Base-by-base conservation (phyloP, 2,329 filamentous ascomycete species). In the Cercospora sesami region DNA sequence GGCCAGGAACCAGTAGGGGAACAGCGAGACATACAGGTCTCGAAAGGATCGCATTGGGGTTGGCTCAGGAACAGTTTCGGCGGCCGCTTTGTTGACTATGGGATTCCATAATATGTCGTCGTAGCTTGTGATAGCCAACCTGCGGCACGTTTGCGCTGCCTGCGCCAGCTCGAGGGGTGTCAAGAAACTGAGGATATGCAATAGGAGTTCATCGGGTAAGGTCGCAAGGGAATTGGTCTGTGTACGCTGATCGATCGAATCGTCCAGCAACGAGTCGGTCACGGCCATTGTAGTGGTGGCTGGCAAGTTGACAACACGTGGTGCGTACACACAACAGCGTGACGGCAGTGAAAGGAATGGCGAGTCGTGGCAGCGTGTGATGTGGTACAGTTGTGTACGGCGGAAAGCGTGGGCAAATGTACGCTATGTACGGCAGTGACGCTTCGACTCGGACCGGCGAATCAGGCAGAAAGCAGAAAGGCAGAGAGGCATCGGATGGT, bases 1-100 rank as follows among this genome's bases (percentile, higher is more conserved):
- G 0, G 91, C 85, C 1, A 97, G 83, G 75, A 96, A 97, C 94
- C 94, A 97, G 74, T 90, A 88, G 0, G 90, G 90, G 71, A 95
- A 86, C 77, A 95, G 91, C 21, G 89, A 85, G 51, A 85, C 81
- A 77, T 91, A 97, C 2, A 97, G 86, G 28, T 90, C 85, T 66
- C 87, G 87, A 79, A 89, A 97, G 26, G 84, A 89, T 2, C 80
- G 73, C 74, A 86, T 89, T 6, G 90, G 89, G 6, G 83, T 84
- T 0, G 89, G 83, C 1, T 79, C 79, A 1, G 80, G 79, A 30
- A 93, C 80, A 18, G 78, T 74, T 36, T 86, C 80, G 0, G 90
- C 90, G 0, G 95, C 81, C 70, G 92, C 88, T 5, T 84, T 79
- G 74, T 93, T 89, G 12, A 97, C 86, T 18, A 91, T 83, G 1